Percentiles rank a stretch among this genome's conserved stretches.
Evolutionary conservation across 352 stramenopile species (phyloP).

Genomic region (Phytophthora capsici): DNA sequence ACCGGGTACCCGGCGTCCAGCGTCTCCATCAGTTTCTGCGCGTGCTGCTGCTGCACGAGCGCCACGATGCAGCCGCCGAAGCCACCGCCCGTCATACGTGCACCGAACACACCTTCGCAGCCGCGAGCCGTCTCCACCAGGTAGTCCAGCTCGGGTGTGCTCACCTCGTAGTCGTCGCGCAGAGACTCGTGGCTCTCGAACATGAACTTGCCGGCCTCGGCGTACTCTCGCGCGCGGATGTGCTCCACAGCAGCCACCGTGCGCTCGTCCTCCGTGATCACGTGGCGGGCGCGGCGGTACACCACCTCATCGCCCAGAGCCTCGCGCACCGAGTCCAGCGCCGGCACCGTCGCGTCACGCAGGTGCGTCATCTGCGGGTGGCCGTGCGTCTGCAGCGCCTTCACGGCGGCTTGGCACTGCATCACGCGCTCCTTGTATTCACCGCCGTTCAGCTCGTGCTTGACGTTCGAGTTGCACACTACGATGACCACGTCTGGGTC

Average conservation of each 20-base stretch:
- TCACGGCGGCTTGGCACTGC: constrained; percentile 88
- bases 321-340: constrained; percentile 68
- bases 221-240: constrained; percentile 83
- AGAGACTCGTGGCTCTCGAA: constrained; percentile 93
- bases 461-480: constrained; percentile 95
- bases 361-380: constrained; percentile 80
- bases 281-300: constrained; percentile 91
- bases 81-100: constrained; percentile 94
- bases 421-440: constrained; percentile 94
- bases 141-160: constrained; percentile 90
- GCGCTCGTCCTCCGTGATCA: constrained; percentile 81
- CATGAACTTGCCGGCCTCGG: constrained; percentile 89
- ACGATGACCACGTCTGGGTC: constrained; percentile 85
- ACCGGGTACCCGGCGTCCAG: constrained; percentile 83
- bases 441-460: constrained; percentile 92
- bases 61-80: constrained; percentile 98
- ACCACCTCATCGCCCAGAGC: constrained; percentile 71
- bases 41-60: constrained; percentile 81
- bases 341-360: constrained; percentile 90
- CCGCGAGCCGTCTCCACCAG: constrained; percentile 91
- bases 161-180: constrained; percentile 93
- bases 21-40: constrained; percentile 67
- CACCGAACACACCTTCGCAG: constrained; percentile 94
- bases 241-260: constrained; percentile 63
- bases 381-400: constrained; percentile 69